These are phyloP conservation scores for Wickerhamiella cacticola DNA, from an alignment of 805 yeast species.

Conservation along the genomic window DNA sequence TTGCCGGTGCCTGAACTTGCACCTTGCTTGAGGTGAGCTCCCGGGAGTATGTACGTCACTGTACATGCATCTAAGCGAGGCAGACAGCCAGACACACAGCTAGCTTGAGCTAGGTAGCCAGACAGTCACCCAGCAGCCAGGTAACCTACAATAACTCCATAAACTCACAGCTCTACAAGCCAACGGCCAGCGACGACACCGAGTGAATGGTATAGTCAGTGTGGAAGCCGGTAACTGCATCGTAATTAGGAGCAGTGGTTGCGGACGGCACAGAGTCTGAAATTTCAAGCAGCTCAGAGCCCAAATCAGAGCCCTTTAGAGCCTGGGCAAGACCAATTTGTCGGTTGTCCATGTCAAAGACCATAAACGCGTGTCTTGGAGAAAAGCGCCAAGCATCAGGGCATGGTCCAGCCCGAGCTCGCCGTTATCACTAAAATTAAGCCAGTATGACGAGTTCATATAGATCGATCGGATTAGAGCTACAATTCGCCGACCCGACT, in stretches of 20 bases:
- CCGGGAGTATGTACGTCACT: no score
- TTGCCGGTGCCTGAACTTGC: no score
- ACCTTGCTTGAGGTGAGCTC: no score
- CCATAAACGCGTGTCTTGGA: constrained; percentile 53
- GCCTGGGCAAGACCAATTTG: constrained; percentile 48
- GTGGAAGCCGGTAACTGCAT: not conserved
- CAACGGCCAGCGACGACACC: not conserved
- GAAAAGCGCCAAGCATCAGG: constrained; percentile 44
- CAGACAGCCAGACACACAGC: no score
- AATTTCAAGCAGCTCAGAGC: not conserved
- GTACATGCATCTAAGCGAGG: no score
- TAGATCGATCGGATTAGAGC: no score
- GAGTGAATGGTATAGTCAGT: not conserved
- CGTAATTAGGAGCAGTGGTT: not conserved
- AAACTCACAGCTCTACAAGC: no score
- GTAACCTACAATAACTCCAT: no score
- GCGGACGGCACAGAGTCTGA: not conserved
- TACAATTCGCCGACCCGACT: no score
- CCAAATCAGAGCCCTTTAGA: not conserved
- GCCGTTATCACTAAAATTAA: not conserved
- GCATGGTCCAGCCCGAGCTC: not conserved
- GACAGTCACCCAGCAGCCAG: no score
- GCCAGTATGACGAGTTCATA: no score
- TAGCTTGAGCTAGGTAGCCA: no score
- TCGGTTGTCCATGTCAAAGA: constrained; percentile 47